Evolutionary conservation across 2,329 filamentous ascomycete genomes (phyloP).

Genomic region (Sporothrix pseudoabietina): DNA sequence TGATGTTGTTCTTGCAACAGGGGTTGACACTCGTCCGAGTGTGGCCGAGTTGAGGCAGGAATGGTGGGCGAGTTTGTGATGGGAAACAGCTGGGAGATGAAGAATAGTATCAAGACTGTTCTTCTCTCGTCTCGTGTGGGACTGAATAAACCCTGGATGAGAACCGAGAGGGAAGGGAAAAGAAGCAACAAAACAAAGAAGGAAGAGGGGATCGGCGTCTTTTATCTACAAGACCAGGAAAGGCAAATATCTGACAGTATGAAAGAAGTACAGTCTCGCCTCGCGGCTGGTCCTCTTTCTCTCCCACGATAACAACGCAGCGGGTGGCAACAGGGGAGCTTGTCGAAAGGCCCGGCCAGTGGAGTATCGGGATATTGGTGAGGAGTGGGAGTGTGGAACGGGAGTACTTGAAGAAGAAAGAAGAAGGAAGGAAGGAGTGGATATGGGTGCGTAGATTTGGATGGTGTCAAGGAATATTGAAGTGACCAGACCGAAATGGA

Average conservation of each 20-base stretch:
- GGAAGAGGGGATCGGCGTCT: neutral
- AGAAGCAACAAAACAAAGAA: neutral
- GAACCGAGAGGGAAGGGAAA: slow-evolving; percentile 23
- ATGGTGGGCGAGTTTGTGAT: neutral
- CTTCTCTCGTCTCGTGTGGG: slow-evolving; percentile 25
- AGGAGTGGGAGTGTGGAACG: neutral
- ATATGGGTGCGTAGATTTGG: neutral
- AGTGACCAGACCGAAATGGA: neutral
- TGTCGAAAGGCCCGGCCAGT: neutral
- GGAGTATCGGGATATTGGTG: neutral
- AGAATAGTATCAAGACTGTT: neutral
- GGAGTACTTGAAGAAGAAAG: neutral
- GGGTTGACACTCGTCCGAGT: slow-evolving; percentile 28
- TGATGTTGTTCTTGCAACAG: neutral
- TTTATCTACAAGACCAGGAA: slow-evolving; percentile 9
- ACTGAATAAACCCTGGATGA: slow-evolving; percentile 21
- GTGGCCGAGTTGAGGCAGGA: slow-evolving; percentile 11
- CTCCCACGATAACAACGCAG: neutral
- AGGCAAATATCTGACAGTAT: neutral
- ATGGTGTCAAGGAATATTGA: neutral
- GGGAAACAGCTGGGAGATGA: neutral
- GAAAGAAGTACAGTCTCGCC: neutral
- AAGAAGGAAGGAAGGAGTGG: neutral
- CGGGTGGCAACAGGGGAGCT: slow-evolving; percentile 1
- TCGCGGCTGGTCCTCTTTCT: neutral